Percentiles rank a stretch among this genome's conserved stretches.
Evolutionary conservation across 768 basidiomycete species (phyloP).

Genomic region (Cystobasidium onofrii): DNA sequence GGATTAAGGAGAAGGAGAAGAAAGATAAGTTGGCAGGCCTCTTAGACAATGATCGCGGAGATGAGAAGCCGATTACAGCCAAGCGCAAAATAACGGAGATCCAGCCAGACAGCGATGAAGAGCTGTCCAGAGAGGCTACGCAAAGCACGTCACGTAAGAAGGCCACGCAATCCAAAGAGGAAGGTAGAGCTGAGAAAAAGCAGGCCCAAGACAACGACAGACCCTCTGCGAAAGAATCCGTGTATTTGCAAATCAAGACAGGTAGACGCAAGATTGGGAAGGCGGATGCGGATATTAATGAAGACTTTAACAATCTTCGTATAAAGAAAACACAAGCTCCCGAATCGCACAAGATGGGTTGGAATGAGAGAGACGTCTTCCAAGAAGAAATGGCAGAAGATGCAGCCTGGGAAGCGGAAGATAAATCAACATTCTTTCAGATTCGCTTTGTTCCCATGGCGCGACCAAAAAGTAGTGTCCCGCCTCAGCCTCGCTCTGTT

Average conservation of each 20-base stretch:
- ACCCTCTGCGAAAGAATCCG: neutral
- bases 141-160: slow-evolving; percentile 1
- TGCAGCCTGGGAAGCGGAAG: slow-evolving; percentile 14
- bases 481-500: neutral
- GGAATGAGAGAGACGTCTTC: slow-evolving; percentile 12
- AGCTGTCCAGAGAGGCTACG: neutral
- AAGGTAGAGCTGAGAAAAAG: neutral
- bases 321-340: neutral
- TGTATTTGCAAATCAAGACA: slow-evolving; percentile 23
- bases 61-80: neutral
- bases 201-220: neutral
- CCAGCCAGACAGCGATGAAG: slow-evolving; percentile 6
- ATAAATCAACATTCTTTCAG: slow-evolving; percentile 30
- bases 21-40: neutral
- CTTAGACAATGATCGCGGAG: neutral
- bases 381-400: slow-evolving; percentile 26
- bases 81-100: neutral
- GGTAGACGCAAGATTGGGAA: slow-evolving; percentile 7
- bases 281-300: slow-evolving; percentile 13
- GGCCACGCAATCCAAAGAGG: neutral
- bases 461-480: neutral
- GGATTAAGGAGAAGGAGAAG: slow-evolving; percentile 2
- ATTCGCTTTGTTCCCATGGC: slow-evolving; percentile 13
- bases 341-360: slow-evolving; percentile 24
- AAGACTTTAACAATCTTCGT: slow-evolving; percentile 30